These are phyloP conservation scores for Hyphodiscus hymeniophilus DNA, from an alignment of 495 filamentous ascomycete species.

Conservation along the genomic window DNA sequence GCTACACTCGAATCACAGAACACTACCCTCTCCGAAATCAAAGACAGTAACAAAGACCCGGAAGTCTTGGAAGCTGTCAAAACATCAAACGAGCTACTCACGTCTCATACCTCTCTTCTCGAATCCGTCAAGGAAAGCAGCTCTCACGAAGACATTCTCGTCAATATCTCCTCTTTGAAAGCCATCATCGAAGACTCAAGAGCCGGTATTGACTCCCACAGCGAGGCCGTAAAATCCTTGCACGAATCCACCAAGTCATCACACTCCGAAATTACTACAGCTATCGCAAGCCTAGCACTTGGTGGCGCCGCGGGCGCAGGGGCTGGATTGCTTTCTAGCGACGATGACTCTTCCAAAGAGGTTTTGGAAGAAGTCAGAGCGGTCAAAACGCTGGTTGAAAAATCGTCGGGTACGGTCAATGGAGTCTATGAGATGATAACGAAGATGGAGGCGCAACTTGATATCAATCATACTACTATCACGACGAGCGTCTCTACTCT, in stretches of 20 bases:
- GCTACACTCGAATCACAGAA: slow-evolving; percentile 12
- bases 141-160: slow-evolving; percentile 13
- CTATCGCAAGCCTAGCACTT: slow-evolving; percentile 8
- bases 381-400: slow-evolving; percentile 9
- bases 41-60: background rate
- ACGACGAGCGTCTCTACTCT: slow-evolving; percentile 17
- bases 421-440: slow-evolving; percentile 6
- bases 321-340: background rate
- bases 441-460: slow-evolving; percentile 12
- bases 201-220: slow-evolving; percentile 12
- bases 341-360: slow-evolving; percentile 5
- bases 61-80: slow-evolving; percentile 9
- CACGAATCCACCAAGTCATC: background rate
- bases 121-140: slow-evolving; percentile 5
- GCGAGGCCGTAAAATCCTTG: slow-evolving; percentile 13
- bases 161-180: slow-evolving; percentile 15
- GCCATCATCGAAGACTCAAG: slow-evolving; percentile 13
- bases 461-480: slow-evolving; percentile 17
- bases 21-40: slow-evolving; percentile 10
- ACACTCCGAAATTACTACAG: slow-evolving; percentile 5
- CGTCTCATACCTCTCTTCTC: slow-evolving; percentile 12
- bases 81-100: slow-evolving; percentile 3
- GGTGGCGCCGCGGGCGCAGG: slow-evolving; percentile 15
- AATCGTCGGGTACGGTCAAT: slow-evolving; percentile 1
- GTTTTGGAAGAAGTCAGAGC: slow-evolving; percentile 17